Evolutionary conservation across 1,284 basidiomycete genomes (phyloP), one percentile per base, ranked within the genome.

Genomic region (Heterobasidion irregulare): DNA sequence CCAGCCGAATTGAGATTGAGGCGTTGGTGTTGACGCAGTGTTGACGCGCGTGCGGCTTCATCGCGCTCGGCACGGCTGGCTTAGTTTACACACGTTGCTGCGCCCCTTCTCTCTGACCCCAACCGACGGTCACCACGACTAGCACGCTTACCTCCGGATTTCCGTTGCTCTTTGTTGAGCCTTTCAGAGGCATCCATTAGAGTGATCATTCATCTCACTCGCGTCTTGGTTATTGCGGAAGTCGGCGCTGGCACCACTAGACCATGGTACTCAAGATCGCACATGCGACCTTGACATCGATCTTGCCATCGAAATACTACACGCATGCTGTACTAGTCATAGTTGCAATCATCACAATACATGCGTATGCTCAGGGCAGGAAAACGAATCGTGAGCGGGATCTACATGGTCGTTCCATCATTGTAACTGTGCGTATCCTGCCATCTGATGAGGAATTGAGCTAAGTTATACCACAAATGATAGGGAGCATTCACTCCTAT

Each of bases 401-500:
- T 63, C 71, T 91, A 49, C 86, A 90, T 72, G 82, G 78, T 0
- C 73, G 86, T 7, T 76, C 78, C 1, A 72, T 91, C n/a, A 66
- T 91, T 5, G 66, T 91, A 8, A 90, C 88, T 43, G 87, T 85
- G 38, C 63, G 60, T 61, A 64, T 66, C 16, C 45, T 45, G 1
- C 1, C 15, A n/a, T 47, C 6, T 6, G 26, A 4, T 26, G 26
- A 26, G 26, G 6, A 26, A 26, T 6, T 46, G 19, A 63, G 18
- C 46, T n/a, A n/a, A 13, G 44, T 18, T 35, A 47, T 33, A 12
- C 8, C 50, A 16, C 18, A 8, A 44, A 41, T 53, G 55, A 50
- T 62, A 89, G 86, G 89, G 88, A 33, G 85, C 74, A 0, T 88
- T 91, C 61, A 86, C 86, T 1, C 81, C 88, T 2, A 66, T 84